Percentiles rank a stretch among this genome's conserved stretches.
Evolutionary conservation across 257 asterid genomes (phyloP).

Genomic region (Lavandula angustifolia): DNA sequence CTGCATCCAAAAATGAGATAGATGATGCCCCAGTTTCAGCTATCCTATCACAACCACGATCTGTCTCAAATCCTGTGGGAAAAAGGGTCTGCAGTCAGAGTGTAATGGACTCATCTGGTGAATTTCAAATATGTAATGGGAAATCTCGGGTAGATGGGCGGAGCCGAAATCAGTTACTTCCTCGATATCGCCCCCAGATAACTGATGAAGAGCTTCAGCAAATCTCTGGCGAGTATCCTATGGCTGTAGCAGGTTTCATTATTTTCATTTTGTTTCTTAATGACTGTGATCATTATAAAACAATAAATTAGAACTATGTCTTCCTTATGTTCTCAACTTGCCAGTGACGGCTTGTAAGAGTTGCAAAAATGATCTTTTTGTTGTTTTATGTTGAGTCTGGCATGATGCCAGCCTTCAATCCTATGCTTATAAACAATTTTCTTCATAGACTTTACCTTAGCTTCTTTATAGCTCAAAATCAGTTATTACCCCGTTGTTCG

Average conservation of each 20-base stretch:
- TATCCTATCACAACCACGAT: slow-evolving; percentile 36
- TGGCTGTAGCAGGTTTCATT: slow-evolving; percentile 25
- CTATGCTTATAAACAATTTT: slow-evolving; percentile 25
- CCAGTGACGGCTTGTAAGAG: slow-evolving; percentile 12
- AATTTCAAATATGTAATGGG: slow-evolving; percentile 48
- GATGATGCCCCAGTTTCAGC: slow-evolving; percentile 46
- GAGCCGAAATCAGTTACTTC: slow-evolving; percentile 62
- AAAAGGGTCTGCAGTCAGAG: slow-evolving; percentile 46
- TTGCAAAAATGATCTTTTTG: slow-evolving; percentile 24
- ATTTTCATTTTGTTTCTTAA: slow-evolving; percentile 24
- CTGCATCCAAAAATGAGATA: slow-evolving; percentile 50
- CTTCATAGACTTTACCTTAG: slow-evolving; percentile 52
- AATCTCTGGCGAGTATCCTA: slow-evolving; percentile 80
- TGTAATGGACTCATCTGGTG: slow-evolving; percentile 49
- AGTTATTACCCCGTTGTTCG: slow-evolving; percentile 80
- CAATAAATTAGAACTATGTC: slow-evolving; percentile 2
- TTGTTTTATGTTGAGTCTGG: slow-evolving; percentile 9
- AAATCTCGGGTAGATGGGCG: slow-evolving; percentile 56
- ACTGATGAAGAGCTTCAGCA: slow-evolving; percentile 66
- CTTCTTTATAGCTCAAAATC: slow-evolving; percentile 62
- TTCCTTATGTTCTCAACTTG: slow-evolving; percentile 18
- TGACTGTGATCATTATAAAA: slow-evolving; percentile 26
- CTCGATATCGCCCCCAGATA: slow-evolving; percentile 70
- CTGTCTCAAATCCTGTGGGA: slow-evolving; percentile 38
- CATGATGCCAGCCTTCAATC: slow-evolving; percentile 22